Evolutionary conservation across 2,329 filamentous ascomycete genomes (phyloP), one percentile per base, ranked within the genome.

Genomic region (Hypoxylon sp.): DNA sequence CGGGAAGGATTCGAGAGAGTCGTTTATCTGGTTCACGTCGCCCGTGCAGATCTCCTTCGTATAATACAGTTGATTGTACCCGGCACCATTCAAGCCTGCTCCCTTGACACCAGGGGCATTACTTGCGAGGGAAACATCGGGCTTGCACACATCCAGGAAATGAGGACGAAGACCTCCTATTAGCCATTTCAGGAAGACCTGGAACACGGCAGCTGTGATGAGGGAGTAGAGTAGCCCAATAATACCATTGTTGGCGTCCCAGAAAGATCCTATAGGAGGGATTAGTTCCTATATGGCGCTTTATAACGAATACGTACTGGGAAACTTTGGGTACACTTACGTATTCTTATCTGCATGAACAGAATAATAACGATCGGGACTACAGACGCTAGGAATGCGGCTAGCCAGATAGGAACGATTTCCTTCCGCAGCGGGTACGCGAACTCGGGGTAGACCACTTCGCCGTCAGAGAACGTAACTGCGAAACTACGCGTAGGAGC

Each of bases 131-230:
- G 81, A 80, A n/a, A 87, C 76, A 62, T 85, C 84, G 0, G 90
- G 91, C 77, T 90, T 86, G 84, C 91, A 93, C 59, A 92, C 90
- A 22, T 84, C 85, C 20, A 93, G 84, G 81, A 93, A 93, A 78
- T 92, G 89, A 0, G 91, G 91, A n/a, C 90, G 86, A 20, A 91
- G 81, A 13, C 91, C 91, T 13, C 91, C 91, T 69, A 94, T 92
- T 46, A 93, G 85, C 86, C 87, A 91, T 80, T 94, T 94, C 77
- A 93, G 74, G 75, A 93, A 90, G 72, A 93, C 91, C 75, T 94
- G 91, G 81, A 94, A 92, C 55, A 93, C 88, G n/a, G 90, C 89
- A 2, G 90, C 90, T 5, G 85, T 83, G 79, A 93, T 91, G 69
- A 93, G 85, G 0, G 88, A 84, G 82, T 93, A 93, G 0, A 93